These are phyloP conservation scores for Leucogyrophana mollusca DNA, from an alignment of 768 basidiomycete genomes.

Conservation along the genomic window DNA sequence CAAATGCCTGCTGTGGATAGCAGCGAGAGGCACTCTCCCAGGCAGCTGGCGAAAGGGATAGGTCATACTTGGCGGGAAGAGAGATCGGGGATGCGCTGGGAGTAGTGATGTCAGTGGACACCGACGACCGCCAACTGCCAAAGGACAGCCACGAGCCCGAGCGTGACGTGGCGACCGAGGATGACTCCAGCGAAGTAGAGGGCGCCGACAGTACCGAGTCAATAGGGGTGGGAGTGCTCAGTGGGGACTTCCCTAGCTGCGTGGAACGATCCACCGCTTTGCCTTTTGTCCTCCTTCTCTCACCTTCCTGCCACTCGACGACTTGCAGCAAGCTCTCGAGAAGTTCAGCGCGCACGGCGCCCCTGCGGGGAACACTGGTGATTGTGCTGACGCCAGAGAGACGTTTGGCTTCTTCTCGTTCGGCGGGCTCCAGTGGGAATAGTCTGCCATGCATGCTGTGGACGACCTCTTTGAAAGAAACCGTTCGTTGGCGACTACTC, in stretches of 20 bases:
- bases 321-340: slow-evolving; percentile 43
- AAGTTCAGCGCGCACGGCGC: slow-evolving; percentile 32
- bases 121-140: slow-evolving; percentile 38
- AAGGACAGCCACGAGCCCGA: slow-evolving; percentile 44
- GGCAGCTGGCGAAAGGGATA: too few relatives aligned
- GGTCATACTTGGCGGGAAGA: slow-evolving; percentile 22
- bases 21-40: slow-evolving; percentile 30
- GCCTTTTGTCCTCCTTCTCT: slow-evolving; percentile 37
- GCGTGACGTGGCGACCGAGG: slow-evolving; percentile 30
- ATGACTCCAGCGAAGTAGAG: slow-evolving; percentile 21
- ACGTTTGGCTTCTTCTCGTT: slow-evolving; percentile 30
- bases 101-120: slow-evolving; percentile 32
- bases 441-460: slow-evolving; percentile 57
- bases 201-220: slow-evolving; percentile 19
- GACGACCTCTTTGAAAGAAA: slow-evolving; percentile 58
- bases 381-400: slow-evolving; percentile 23
- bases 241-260: slow-evolving; percentile 10
- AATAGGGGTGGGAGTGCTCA: slow-evolving; percentile 14
- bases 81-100: slow-evolving; percentile 32
- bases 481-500: slow-evolving; percentile 28
- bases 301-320: slow-evolving; percentile 41
- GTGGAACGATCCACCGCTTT: slow-evolving; percentile 37
- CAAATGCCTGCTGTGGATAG: slow-evolving; percentile 32
- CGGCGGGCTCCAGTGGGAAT: slow-evolving; percentile 43
- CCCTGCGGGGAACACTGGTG: slow-evolving; percentile 12